Evolutionary conservation across 768 basidiomycete species (phyloP).

Genomic region (Russula olivacea): DNA sequence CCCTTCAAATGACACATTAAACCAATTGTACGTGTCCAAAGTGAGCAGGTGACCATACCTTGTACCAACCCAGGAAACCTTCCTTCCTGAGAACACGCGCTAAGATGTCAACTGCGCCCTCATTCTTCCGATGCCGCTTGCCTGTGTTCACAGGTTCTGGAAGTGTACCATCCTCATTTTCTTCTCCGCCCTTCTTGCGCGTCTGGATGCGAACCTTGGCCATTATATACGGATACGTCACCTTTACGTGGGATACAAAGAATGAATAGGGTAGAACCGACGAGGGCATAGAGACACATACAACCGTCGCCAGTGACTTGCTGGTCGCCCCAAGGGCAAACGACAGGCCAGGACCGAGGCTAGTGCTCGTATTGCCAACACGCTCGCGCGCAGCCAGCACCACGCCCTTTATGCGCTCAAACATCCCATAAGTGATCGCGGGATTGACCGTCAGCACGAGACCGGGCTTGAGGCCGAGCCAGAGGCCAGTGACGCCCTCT

Average conservation of each 20-base stretch:
- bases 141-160: constrained; percentile 34
- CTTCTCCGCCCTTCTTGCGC: constrained; percentile 54
- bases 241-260: constrained; percentile 39
- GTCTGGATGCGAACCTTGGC: constrained; percentile 96
- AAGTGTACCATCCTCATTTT: constrained; percentile 35
- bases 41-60: constrained; percentile 45
- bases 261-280: background rate
- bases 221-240: constrained; percentile 94
- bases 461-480: constrained; percentile 89
- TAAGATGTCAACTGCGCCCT: constrained; percentile 76
- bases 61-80: constrained; percentile 92
- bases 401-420: constrained; percentile 82
- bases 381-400: constrained; percentile 51
- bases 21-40: background rate
- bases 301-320: constrained; percentile 94
- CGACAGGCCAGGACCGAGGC: constrained; percentile 69
- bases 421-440: constrained; percentile 94
- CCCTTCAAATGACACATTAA: constrained; percentile 47
- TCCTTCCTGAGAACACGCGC: constrained; percentile 63
- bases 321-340: constrained; percentile 89
- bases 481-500: constrained; percentile 81
- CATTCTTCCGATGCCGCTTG: constrained; percentile 40
- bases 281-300: constrained; percentile 37
- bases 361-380: constrained; percentile 39
- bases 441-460: constrained; percentile 96